Conservation (phyloP, 2,329 filamentous ascomycete genomes). For the Grosmannia huntii region DNA sequence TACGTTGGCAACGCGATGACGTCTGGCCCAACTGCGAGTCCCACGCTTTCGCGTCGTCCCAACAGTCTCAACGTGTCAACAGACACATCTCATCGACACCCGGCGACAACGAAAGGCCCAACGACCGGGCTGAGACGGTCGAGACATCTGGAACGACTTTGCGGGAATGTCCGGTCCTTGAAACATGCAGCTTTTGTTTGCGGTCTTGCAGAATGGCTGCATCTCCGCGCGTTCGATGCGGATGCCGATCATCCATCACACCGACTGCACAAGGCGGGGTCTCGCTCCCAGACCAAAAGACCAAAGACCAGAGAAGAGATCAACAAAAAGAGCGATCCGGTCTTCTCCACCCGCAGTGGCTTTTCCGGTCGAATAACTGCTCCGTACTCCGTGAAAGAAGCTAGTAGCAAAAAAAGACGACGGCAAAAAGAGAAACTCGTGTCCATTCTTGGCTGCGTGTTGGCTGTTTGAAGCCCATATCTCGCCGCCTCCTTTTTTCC, state of each 20-base stretch:
- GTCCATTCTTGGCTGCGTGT: not conserved
- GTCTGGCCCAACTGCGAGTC: too few species aligned
- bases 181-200: not conserved
- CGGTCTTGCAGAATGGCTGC: not conserved
- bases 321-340: not conserved
- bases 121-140: not conserved
- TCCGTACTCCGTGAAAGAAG: not conserved
- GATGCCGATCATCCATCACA: not conserved
- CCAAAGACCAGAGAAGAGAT: not conserved
- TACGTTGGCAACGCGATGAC: too few species aligned
- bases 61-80: too few species aligned
- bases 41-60: too few species aligned
- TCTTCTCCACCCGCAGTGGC: not conserved
- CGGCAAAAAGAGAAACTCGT: not conserved
- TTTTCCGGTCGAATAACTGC: not conserved
- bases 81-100: too few species aligned
- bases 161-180: not conserved
- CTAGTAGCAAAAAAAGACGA: not conserved
- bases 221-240: not conserved
- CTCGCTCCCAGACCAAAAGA: too few species aligned
- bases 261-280: too few species aligned
- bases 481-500: not conserved
- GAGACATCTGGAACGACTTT: not conserved
- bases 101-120: too few species aligned
- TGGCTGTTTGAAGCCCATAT: not conserved